A percentile compares a stretch with the other conserved stretches of the same genome.
Evolutionary conservation across 495 filamentous ascomycete species (phyloP).

Genomic region (Penicillium fimorum): DNA sequence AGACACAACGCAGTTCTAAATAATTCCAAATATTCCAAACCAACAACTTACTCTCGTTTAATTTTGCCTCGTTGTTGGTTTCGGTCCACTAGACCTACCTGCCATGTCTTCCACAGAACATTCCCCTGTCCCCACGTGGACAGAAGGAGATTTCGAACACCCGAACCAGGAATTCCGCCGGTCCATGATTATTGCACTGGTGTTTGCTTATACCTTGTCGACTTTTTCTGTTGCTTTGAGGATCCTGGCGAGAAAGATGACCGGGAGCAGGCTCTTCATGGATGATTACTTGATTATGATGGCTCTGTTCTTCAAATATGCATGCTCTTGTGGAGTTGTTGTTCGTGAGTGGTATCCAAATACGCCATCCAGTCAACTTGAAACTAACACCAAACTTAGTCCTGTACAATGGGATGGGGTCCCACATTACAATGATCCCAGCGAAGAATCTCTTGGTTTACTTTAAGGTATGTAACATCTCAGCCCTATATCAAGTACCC

Average conservation of each 20-base stretch:
- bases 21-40: constrained; percentile 29
- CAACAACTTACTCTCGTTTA: constrained; percentile 13
- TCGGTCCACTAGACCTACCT: constrained; percentile 5
- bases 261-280: constrained; percentile 25
- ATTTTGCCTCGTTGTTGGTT: constrained; percentile 7
- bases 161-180: constrained; percentile 26
- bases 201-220: constrained; percentile 31
- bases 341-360: constrained; percentile 22
- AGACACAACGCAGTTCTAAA: constrained; percentile 2
- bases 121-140: constrained; percentile 17
- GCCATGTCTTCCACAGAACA: constrained; percentile 21
- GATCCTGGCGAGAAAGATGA: constrained; percentile 27
- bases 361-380: neutral
- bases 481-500: neutral
- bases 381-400: constrained; percentile 18
- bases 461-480: constrained; percentile 25
- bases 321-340: constrained; percentile 31
- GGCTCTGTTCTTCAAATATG: constrained; percentile 39
- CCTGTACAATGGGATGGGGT: constrained; percentile 34
- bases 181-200: constrained; percentile 29
- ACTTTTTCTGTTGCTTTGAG: constrained; percentile 33
- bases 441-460: constrained; percentile 26
- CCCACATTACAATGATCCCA: constrained; percentile 35
- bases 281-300: constrained; percentile 43
- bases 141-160: constrained; percentile 25